These are phyloP conservation scores for Scheffersomyces amazonensis DNA, from an alignment of 805 yeast species.

Conservation along the genomic window DNA sequence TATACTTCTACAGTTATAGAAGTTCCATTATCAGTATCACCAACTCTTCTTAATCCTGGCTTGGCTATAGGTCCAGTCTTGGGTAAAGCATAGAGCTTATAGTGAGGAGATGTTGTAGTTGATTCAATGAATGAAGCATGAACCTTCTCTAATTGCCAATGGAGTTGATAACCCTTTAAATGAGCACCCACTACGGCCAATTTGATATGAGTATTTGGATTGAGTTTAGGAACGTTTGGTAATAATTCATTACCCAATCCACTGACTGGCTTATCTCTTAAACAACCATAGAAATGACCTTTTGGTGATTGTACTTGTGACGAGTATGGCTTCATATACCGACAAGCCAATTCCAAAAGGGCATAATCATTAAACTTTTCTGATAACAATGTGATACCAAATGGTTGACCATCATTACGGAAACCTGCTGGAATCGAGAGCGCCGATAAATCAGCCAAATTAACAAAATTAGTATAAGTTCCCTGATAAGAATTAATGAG, in stretches of 20 bases:
- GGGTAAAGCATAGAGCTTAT: constrained; percentile 81
- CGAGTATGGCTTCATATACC: constrained; percentile 53
- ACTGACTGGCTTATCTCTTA: constrained; percentile 34
- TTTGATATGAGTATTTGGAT: constrained; percentile 45
- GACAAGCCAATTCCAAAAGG: constrained; percentile 74
- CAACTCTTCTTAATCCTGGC: constrained; percentile 83
- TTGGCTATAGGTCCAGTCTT: constrained; percentile 77
- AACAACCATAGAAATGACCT: constrained; percentile 61
- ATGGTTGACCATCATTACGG: constrained; percentile 79
- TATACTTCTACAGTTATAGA: constrained; percentile 77
- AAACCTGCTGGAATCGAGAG: constrained; percentile 90
- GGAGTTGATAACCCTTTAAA: constrained; percentile 79
- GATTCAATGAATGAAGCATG: constrained; percentile 67
- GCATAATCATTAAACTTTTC: constrained; percentile 86
- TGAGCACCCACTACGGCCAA: constrained; percentile 98
- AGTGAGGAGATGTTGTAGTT: constrained; percentile 68
- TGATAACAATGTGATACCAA: constrained; percentile 84
- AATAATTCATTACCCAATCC: constrained; percentile 44
- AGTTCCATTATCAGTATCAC: constrained; percentile 41
- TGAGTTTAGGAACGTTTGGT: constrained; percentile 42
- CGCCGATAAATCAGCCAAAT: constrained; percentile 90
- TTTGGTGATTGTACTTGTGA: constrained; percentile 38
- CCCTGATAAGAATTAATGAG: constrained; percentile 87
- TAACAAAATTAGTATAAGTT: constrained; percentile 97
- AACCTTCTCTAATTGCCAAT: constrained; percentile 90